Evolutionary conservation across 2,329 filamentous ascomycete genomes (phyloP).

Genomic region (Cordyceps cateniannulata): DNA sequence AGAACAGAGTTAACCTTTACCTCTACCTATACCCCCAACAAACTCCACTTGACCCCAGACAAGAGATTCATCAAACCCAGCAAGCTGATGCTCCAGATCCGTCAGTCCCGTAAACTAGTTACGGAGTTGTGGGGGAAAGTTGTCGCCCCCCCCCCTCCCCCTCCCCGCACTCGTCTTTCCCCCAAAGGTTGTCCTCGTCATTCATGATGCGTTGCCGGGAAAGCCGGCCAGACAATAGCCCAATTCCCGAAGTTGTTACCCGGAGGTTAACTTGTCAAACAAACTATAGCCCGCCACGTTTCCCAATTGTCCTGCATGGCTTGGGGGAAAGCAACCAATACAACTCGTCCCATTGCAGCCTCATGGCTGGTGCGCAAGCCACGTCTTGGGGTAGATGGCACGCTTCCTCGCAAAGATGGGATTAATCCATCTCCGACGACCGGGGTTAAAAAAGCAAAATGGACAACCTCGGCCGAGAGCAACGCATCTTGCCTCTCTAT

Average conservation of each 20-base stretch:
- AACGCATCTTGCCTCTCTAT: background rate
- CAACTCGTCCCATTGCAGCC: background rate
- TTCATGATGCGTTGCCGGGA: background rate
- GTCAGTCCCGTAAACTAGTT: background rate
- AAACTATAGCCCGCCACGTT: background rate
- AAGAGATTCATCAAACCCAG: no score
- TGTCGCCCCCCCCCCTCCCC: background rate
- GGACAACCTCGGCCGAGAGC: slow-evolving; percentile 7
- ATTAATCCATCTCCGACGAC: slow-evolving; percentile 2
- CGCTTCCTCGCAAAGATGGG: background rate
- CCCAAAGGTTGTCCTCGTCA: background rate
- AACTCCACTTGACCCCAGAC: no score
- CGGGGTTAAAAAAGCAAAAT: background rate
- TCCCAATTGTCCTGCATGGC: background rate
- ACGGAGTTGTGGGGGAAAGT: background rate
- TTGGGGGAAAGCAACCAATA: background rate
- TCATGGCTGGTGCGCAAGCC: background rate
- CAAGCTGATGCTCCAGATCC: background rate
- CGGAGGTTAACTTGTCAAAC: background rate
- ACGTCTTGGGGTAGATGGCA: background rate
- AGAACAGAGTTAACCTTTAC: no score
- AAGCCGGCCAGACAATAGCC: background rate
- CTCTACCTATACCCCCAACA: no score
- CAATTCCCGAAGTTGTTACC: background rate
- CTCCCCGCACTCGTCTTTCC: background rate